phyloP scores from a whole-genome alignment of 192 early-diverging fungal species.

The Rhizophagus clarus region DNA sequence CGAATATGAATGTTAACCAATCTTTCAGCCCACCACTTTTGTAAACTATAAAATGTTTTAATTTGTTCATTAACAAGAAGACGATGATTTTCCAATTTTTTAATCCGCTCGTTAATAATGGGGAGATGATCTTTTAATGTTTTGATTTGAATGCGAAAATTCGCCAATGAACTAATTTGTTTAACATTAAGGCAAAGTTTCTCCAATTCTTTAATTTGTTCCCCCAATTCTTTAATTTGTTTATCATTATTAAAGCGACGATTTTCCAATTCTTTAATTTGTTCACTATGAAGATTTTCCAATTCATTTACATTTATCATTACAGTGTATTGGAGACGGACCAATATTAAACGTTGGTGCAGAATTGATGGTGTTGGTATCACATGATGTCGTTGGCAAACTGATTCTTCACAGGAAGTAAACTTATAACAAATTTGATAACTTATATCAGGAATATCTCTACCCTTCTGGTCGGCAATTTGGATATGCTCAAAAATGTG shows the following conservation, averaged over 20 bases:
- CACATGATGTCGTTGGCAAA: background rate
- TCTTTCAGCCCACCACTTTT: constrained; percentile 24
- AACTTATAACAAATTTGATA: constrained; percentile 3
- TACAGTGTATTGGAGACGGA: constrained; percentile 15
- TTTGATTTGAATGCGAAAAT: too few relatives aligned
- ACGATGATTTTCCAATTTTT: background rate
- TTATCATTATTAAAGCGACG: background rate
- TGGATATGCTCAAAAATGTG: constrained; percentile 18
- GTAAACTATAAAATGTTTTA: background rate
- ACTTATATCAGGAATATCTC: constrained; percentile 6
- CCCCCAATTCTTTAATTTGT: background rate
- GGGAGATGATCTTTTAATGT: too few relatives aligned
- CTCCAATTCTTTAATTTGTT: too few relatives aligned
- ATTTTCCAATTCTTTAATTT: background rate
- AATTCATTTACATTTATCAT: constrained; percentile 1
- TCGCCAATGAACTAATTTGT: too few relatives aligned
- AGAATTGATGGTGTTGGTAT: constrained; percentile 15
- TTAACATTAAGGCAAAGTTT: too few relatives aligned
- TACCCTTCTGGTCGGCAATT: background rate
- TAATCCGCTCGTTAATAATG: too few relatives aligned
- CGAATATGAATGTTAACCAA: constrained; percentile 13
- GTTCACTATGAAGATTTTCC: background rate
- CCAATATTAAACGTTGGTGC: background rate
- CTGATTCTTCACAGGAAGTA: background rate
- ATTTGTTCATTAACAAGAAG: background rate